Evolutionary conservation across 495 filamentous ascomycete species (phyloP).

Genomic region (Aspergillus incahuasiensis): DNA sequence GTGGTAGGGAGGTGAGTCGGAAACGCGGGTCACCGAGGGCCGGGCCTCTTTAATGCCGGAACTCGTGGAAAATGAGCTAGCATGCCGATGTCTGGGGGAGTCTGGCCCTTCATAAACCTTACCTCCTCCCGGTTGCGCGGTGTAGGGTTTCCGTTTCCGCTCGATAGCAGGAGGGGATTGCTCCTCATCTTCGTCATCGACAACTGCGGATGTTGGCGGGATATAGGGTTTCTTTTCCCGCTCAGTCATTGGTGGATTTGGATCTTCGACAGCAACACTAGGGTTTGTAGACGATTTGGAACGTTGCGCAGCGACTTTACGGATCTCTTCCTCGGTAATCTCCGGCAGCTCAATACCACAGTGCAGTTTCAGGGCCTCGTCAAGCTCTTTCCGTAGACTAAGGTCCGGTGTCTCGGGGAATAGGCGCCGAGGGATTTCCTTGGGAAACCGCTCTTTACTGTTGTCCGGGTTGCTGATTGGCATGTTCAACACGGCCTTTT

Average conservation of each 20-base stretch:
- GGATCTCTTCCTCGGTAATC: constrained; percentile 37
- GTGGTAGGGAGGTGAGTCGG: constrained; percentile 25
- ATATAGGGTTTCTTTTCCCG: constrained; percentile 50
- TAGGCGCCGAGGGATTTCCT: constrained; percentile 68
- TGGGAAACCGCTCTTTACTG: constrained; percentile 70
- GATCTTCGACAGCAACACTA: constrained; percentile 17
- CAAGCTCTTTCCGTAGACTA: constrained; percentile 35
- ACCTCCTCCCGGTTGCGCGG: constrained; percentile 50
- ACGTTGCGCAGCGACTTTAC: constrained; percentile 23
- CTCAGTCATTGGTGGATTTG: constrained; percentile 38
- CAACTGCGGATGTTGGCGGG: constrained; percentile 34
- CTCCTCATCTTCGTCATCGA: constrained; percentile 29
- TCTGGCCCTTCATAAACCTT: constrained; percentile 46
- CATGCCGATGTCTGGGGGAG: constrained; percentile 19
- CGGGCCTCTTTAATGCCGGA: constrained; percentile 24
- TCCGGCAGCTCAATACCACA: constrained; percentile 46
- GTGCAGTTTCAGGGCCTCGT: constrained; percentile 43
- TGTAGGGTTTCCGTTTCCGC: constrained; percentile 60
- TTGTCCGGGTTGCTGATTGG: constrained; percentile 72
- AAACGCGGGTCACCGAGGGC: constrained; percentile 7
- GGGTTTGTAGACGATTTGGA: constrained; percentile 20
- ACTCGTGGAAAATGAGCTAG: constrained; percentile 26
- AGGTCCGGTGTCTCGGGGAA: constrained; percentile 53
- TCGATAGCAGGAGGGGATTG: constrained; percentile 47
- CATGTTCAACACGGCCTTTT: constrained; percentile 67